Percentiles rank a stretch among this genome's conserved stretches.
Conservation (phyloP, 2,329 filamentous ascomycete species). For the Pestalotiopsis sp. region DNA sequence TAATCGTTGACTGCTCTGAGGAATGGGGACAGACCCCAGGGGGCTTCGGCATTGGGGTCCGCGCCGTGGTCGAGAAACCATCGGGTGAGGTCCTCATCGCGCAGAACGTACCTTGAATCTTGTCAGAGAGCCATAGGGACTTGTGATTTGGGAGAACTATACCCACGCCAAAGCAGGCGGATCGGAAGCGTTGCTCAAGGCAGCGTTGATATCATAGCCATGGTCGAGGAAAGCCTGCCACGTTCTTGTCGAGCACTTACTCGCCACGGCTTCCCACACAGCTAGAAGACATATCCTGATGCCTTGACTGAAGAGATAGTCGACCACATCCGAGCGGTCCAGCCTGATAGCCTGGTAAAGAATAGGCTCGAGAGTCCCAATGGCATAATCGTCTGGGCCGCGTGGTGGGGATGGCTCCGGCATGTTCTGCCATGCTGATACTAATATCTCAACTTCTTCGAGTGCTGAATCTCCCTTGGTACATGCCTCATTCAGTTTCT, state of each 20-base stretch:
- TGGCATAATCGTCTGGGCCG: constrained; percentile 12
- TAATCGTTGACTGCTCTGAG: constrained; percentile 3
- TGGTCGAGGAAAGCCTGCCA: constrained; percentile 9
- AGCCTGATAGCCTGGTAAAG: constrained; percentile 13
- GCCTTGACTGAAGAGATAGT: constrained; percentile 13
- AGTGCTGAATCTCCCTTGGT: constrained; percentile 7
- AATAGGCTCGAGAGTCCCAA: constrained; percentile 14
- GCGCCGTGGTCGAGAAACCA: background rate
- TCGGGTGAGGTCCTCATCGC: background rate
- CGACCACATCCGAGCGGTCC: constrained; percentile 13
- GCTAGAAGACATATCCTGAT: constrained; percentile 5
- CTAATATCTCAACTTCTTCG: constrained; percentile 10
- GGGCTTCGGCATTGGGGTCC: background rate
- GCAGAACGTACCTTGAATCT: background rate
- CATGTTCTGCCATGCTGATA: constrained; percentile 13
- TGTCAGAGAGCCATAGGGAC: background rate
- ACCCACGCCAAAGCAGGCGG: background rate
- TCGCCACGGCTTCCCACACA: background rate
- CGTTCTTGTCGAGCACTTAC: background rate
- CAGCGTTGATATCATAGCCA: background rate
- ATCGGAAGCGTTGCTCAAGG: background rate
- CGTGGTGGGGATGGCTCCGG: constrained; percentile 3
- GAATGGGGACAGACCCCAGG: background rate
- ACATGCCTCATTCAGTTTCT: constrained; percentile 13
- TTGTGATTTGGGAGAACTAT: background rate